Evolutionary conservation across 1,139 yeast genomes (phyloP), one percentile per base, ranked within the genome.

Genomic region (Yamadazyma mexicana): DNA sequence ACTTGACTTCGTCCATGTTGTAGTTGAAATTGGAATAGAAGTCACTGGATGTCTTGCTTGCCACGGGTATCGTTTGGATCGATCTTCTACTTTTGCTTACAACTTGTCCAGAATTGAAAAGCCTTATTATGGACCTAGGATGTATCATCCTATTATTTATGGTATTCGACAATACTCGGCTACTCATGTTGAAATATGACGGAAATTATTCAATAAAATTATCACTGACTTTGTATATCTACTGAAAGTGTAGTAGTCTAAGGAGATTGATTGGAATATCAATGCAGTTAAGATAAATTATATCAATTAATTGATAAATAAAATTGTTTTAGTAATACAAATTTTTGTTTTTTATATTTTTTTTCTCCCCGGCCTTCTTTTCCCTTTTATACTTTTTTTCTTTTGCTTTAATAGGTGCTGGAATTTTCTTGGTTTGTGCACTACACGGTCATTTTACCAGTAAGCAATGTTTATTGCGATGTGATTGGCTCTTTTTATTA

Each of bases 11-110:
- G 34, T 33, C 34, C 40, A 49, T 42, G 27, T 45, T 42, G 28
- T 46, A 46, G 37, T 61, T 64, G 39, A 66, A 58, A 9, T 64
- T 62, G 18, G 64, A 51, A 40, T 56, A 62, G 41, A 64, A 63
- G 33, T 53, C 55, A 37, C 52, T 37, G 37, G 47, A 46, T 31
- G 48, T 54, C 25, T 51, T 47, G 20, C 53, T 48, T 7, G 63
- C 42, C 8, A 54, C 48, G 8, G 73, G 73, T 17, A 69, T 63
- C 4, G 76, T 71, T 48, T 71, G 74, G 59, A 72, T 65, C 49
- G 62, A 70, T 39, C 77, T 51, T 49, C 61, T 69, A 31, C 67
- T 59, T 6, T 57, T 61, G 37, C 54, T 58, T 34, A 56, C 28
- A 10, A 29, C 23, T 5, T 17, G 7, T n/a, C 29, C 14, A 2